A percentile compares a stretch with the other conserved stretches of the same genome.
phyloP scores from a whole-genome alignment of 495 filamentous ascomycete genomes.

The Daldinia loculata region DNA sequence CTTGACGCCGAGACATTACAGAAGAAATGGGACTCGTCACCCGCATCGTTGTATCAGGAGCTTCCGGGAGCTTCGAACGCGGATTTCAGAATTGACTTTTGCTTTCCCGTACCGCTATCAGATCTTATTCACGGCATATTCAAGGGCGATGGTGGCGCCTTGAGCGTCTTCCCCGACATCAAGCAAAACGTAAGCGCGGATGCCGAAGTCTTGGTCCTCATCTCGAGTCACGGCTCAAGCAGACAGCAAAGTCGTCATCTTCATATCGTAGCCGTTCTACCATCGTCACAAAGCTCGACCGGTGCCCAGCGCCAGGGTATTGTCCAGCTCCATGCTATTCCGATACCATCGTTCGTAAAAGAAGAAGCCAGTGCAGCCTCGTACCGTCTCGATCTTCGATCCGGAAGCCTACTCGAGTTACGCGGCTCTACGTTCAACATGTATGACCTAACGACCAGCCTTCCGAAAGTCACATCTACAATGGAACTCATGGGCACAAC shows the following conservation, averaged over 20 bases:
- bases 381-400: slow-evolving; percentile 64
- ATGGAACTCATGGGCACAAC: slow-evolving; percentile 48
- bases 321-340: slow-evolving; percentile 42
- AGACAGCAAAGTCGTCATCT: slow-evolving; percentile 47
- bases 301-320: slow-evolving; percentile 35
- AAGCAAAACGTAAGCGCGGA: slow-evolving; percentile 43
- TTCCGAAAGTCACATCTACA: slow-evolving; percentile 55
- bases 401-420: slow-evolving; percentile 65
- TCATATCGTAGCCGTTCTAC: slow-evolving; percentile 56
- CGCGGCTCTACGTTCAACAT: slow-evolving; percentile 52
- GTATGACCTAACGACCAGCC: slow-evolving; percentile 60
- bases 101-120: slow-evolving; percentile 46
- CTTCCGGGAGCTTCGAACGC: slow-evolving; percentile 40
- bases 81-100: slow-evolving; percentile 52
- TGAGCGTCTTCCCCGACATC: slow-evolving; percentile 48
- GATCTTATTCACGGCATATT: slow-evolving; percentile 57
- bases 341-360: slow-evolving; percentile 21
- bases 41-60: slow-evolving; percentile 50
- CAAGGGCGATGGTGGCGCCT: slow-evolving; percentile 50
- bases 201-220: slow-evolving; percentile 58
- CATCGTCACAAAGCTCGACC: slow-evolving; percentile 37
- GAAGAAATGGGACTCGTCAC: slow-evolving; percentile 50
- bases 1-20: slow-evolving; percentile 54
- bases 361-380: slow-evolving; percentile 13
- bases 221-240: slow-evolving; percentile 43